Conservation (phyloP, 2,329 filamentous ascomycete species). For the Boeremia exigua region DNA sequence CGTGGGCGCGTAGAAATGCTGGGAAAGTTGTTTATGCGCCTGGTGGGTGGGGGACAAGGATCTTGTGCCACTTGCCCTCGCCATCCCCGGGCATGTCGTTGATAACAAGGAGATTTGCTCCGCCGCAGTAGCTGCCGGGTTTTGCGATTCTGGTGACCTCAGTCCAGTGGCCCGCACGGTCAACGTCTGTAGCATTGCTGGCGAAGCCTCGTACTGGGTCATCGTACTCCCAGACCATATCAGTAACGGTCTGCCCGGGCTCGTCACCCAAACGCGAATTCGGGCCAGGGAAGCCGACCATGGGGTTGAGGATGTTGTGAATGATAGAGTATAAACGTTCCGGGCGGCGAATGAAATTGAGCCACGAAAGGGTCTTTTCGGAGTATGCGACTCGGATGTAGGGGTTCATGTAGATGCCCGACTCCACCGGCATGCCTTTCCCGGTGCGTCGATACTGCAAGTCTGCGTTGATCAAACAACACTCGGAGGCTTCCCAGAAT, state of each 20-base stretch:
- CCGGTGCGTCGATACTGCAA: conserved; percentile 48
- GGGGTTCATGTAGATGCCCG: conserved; percentile 75
- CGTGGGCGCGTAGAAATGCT: conserved; percentile 11
- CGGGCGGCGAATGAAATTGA: conserved; percentile 66
- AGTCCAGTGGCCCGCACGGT: conserved; percentile 36
- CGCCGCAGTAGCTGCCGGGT: conserved; percentile 63
- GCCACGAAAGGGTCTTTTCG: conserved; percentile 61
- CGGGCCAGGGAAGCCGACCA: conserved; percentile 63
- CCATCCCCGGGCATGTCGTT: conserved; percentile 44
- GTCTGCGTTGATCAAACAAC: conserved; percentile 57
- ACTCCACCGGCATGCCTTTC: conserved; percentile 50
- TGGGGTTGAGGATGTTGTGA: conserved; percentile 64
- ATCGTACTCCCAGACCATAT: conserved; percentile 59
- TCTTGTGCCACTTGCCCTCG: conserved; percentile 41
- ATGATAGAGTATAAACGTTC: conserved; percentile 68
- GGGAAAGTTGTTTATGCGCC: conserved; percentile 11
- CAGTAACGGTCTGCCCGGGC: conserved; percentile 61
- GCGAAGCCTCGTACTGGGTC: conserved; percentile 33
- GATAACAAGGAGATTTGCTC: conserved; percentile 59
- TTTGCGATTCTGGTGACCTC: conserved; percentile 54
- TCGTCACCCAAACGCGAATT: conserved; percentile 68
- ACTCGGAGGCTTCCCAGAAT: conserved; percentile 57
- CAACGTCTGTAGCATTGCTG: conserved; percentile 31
- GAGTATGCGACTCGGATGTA: conserved; percentile 76
- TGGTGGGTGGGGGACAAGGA: conserved; percentile 34